These are phyloP conservation scores for Paecilomyces dactylethromorphus DNA, from an alignment of 2,329 filamentous ascomycete genomes.

Conservation along the genomic window DNA sequence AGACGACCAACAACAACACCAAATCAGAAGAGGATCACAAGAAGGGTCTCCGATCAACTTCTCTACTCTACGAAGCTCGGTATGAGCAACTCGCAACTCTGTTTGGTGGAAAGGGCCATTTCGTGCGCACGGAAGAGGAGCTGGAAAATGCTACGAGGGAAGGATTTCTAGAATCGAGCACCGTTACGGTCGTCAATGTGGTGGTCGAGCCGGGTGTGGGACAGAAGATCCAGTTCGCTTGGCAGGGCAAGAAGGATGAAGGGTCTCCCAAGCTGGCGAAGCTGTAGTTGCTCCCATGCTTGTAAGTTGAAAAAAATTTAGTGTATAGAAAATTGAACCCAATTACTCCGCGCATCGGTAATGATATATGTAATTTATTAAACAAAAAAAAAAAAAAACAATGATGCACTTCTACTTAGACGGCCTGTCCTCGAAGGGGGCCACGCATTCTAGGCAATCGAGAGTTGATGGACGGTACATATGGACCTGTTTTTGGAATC, in stretches of 20 bases:
- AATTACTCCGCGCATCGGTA: no score
- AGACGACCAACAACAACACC: constrained; percentile 27
- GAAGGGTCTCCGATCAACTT: constrained; percentile 41
- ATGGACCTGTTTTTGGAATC: background rate
- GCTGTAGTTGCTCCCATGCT: constrained; percentile 8
- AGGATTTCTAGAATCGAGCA: constrained; percentile 41
- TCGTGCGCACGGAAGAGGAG: constrained; percentile 47
- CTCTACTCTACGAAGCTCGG: constrained; percentile 47
- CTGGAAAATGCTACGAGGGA: constrained; percentile 44
- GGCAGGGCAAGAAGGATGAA: constrained; percentile 23
- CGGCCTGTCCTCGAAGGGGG: background rate
- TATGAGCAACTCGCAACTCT: constrained; percentile 52
- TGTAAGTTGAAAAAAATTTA: background rate
- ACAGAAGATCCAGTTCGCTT: constrained; percentile 32
- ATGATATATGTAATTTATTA: no score
- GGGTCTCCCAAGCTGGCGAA: constrained; percentile 12
- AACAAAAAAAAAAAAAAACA: no score
- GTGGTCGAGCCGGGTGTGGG: constrained; percentile 47
- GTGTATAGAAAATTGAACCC: background rate
- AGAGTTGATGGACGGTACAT: background rate
- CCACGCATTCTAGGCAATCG: no score
- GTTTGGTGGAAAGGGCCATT: constrained; percentile 48
- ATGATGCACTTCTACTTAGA: background rate
- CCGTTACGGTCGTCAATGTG: constrained; percentile 49
- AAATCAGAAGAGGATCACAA: constrained; percentile 11